Conservation (phyloP, 2,329 filamentous ascomycete genomes). For the Elsinoe arachidis region DNA sequence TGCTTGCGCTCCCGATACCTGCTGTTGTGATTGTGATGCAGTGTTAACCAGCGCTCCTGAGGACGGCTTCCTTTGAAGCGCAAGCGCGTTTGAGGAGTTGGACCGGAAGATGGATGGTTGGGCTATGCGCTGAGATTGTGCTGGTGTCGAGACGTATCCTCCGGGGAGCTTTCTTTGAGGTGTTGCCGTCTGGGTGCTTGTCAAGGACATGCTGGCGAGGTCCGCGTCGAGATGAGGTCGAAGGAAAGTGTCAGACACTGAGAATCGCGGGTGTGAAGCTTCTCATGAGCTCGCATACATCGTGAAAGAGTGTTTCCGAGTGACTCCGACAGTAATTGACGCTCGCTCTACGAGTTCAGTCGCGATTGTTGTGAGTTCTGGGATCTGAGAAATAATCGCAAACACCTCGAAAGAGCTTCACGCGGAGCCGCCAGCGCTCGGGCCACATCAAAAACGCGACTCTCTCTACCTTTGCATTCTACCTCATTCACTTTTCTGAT, state of each 20-base stretch:
- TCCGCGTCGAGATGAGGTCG: not conserved
- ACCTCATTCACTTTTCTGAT: not conserved
- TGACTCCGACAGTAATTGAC: not conserved
- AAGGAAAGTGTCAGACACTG: not conserved
- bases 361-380: not conserved
- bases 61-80: constrained; percentile 12
- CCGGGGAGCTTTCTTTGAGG: constrained; percentile 10
- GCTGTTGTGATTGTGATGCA: constrained; percentile 3
- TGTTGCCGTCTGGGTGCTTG: constrained; percentile 11
- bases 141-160: constrained; percentile 9
- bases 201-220: constrained; percentile 7
- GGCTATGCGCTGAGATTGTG: not conserved
- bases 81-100: constrained; percentile 8
- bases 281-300: not conserved
- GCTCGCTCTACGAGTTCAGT: not conserved
- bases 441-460: not conserved
- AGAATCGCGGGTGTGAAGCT: not conserved
- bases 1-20: not conserved
- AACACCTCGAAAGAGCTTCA: constrained; percentile 7
- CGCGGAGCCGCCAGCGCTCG: not conserved
- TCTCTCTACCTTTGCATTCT: not conserved
- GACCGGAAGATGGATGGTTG: constrained; percentile 14
- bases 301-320: not conserved
- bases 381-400: not conserved
- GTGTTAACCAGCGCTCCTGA: constrained; percentile 14